Conservation (phyloP, 257 asterid species). For the Lycium ferocissimum region DNA sequence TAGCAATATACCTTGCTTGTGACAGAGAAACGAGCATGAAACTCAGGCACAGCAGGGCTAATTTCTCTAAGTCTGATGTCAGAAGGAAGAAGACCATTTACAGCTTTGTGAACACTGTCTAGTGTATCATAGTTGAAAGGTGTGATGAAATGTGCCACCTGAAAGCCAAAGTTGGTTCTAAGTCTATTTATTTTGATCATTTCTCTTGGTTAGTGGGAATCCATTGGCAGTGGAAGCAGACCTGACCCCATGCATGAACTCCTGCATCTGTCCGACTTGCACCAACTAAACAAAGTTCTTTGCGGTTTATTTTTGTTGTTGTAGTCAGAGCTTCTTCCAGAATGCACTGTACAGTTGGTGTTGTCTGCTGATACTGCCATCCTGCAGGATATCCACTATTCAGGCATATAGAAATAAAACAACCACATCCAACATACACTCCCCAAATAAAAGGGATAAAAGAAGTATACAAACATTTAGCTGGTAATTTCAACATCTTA, state of each 20-base stretch:
- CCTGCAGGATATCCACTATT: slow-evolving; percentile 48
- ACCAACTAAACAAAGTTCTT: slow-evolving; percentile 71
- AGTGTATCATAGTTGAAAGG: slow-evolving; percentile 78
- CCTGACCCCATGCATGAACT: slow-evolving; percentile 98
- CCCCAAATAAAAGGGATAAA: background rate
- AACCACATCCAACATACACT: background rate
- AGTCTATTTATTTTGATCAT: slow-evolving; percentile 27
- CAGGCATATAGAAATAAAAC: slow-evolving; percentile 16
- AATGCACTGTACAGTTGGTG: slow-evolving; percentile 79
- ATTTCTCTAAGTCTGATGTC: slow-evolving; percentile 82
- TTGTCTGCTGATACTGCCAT: slow-evolving; percentile 87
- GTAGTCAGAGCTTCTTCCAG: slow-evolving; percentile 73
- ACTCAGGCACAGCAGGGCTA: slow-evolving; percentile 73
- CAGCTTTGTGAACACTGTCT: slow-evolving; percentile 67
- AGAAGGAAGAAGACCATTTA: slow-evolving; percentile 80
- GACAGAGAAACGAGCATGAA: slow-evolving; percentile 94
- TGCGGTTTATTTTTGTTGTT: slow-evolving; percentile 64
- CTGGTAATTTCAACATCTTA: background rate
- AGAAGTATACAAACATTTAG: slow-evolving; percentile 6
- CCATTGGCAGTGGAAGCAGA: slow-evolving; percentile 40
- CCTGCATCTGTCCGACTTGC: slow-evolving; percentile 97
- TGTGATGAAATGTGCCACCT: slow-evolving; percentile 88
- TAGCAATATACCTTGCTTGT: slow-evolving; percentile 76
- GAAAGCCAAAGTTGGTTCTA: slow-evolving; percentile 36
- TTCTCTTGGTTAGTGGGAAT: slow-evolving; percentile 23